These are phyloP conservation scores for Penicillium desertorum DNA, from an alignment of 495 filamentous ascomycete species.

Conservation along the genomic window DNA sequence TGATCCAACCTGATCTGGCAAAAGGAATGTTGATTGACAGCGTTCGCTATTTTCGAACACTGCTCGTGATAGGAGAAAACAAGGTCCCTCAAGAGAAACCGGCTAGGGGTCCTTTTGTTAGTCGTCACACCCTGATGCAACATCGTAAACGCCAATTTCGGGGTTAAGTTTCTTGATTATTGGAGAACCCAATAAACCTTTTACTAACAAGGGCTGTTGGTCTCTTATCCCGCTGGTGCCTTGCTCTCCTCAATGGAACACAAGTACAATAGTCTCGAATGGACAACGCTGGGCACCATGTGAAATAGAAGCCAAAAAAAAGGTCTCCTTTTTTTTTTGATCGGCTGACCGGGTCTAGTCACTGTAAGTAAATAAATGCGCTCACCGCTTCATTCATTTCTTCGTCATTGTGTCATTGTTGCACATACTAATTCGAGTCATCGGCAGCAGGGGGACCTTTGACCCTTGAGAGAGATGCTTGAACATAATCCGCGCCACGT, in stretches of 20 bases:
- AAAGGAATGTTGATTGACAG: not conserved
- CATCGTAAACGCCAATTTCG: slow-evolving; percentile 27
- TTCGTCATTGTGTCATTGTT: slow-evolving; percentile 31
- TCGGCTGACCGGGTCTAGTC: slow-evolving; percentile 26
- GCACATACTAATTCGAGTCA: slow-evolving; percentile 27
- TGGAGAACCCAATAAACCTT: slow-evolving; percentile 11
- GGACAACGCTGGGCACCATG: slow-evolving; percentile 17
- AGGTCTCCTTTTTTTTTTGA: not conserved
- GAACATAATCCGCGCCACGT: slow-evolving; percentile 12
- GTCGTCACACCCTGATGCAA: slow-evolving; percentile 42
- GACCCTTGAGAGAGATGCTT: slow-evolving; percentile 9
- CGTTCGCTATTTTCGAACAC: slow-evolving; percentile 18
- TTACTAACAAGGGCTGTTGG: slow-evolving; percentile 17
- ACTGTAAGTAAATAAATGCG: not conserved
- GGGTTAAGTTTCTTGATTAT: slow-evolving; percentile 19
- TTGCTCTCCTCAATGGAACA: slow-evolving; percentile 17
- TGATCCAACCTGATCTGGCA: slow-evolving; percentile 12
- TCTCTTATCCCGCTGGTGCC: slow-evolving; percentile 15
- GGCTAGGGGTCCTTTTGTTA: slow-evolving; percentile 13
- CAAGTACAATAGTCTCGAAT: slow-evolving; percentile 4
- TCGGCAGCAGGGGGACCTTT: slow-evolving; percentile 26
- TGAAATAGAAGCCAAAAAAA: slow-evolving; percentile 19
- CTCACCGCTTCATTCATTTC: slow-evolving; percentile 23
- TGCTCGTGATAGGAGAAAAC: slow-evolving; percentile 22
- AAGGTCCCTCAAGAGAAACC: slow-evolving; percentile 6